Conservation (phyloP, 768 basidiomycete species). For the Mycena capillaripes region DNA sequence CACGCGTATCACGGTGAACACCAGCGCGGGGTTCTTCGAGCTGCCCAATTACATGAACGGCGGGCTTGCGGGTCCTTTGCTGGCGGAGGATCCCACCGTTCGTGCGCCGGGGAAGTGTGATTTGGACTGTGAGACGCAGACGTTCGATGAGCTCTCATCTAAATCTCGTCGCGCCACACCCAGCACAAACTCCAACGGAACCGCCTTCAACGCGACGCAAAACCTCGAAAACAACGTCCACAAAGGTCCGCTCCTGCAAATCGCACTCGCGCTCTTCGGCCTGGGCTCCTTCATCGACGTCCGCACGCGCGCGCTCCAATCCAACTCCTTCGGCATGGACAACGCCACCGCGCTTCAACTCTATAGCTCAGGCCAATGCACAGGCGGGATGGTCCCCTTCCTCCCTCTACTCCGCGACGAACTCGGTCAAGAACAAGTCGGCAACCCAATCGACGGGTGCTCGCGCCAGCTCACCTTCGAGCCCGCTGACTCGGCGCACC, state of each 20-base stretch:
- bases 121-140: background rate
- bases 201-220: background rate
- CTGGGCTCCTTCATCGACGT: background rate
- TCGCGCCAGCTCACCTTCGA: background rate
- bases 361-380: background rate
- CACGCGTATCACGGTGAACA: background rate
- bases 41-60: background rate
- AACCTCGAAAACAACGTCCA: background rate
- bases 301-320: background rate
- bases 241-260: background rate
- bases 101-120: slow-evolving; percentile 1
- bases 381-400: background rate
- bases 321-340: background rate
- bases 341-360: background rate
- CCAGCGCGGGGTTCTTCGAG: background rate
- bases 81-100: background rate
- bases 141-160: background rate
- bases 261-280: background rate
- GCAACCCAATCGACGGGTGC: slow-evolving; percentile 2
- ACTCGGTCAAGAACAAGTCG: background rate
- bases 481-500: background rate
- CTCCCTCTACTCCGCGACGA: background rate
- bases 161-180: background rate
- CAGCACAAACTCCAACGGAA: slow-evolving; percentile 1
- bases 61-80: background rate